Evolutionary conservation across 495 filamentous ascomycete species (phyloP).

Genomic region (Hypoxylon cercidicola): DNA sequence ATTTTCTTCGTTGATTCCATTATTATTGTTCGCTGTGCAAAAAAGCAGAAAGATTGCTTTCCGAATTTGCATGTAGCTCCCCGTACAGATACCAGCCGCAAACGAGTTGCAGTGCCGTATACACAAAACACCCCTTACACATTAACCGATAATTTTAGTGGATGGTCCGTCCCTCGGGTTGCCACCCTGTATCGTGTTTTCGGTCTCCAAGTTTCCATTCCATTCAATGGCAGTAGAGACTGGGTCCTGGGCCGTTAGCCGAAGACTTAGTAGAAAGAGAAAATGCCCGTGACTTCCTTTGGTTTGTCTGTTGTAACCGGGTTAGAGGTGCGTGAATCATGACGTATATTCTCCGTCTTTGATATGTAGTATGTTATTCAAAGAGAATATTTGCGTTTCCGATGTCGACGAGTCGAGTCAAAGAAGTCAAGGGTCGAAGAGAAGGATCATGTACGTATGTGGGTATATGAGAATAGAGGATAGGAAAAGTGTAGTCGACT

Average conservation of each 20-base stretch:
- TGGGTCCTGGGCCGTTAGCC: slow-evolving; percentile 22
- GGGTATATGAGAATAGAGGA: slow-evolving; percentile 37
- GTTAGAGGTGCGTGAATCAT: slow-evolving; percentile 15
- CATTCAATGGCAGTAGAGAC: slow-evolving; percentile 41
- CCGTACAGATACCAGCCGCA: slow-evolving; percentile 26
- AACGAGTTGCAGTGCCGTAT: slow-evolving; percentile 14
- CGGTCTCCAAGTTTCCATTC: slow-evolving; percentile 36
- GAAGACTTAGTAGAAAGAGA: slow-evolving; percentile 14
- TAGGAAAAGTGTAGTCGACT: slow-evolving; percentile 23
- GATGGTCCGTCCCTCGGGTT: background rate
- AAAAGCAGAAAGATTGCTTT: slow-evolving; percentile 20
- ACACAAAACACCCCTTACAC: slow-evolving; percentile 18
- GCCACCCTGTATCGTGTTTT: slow-evolving; percentile 7
- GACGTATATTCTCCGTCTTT: background rate
- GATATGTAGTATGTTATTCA: slow-evolving; percentile 18
- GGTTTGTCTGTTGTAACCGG: background rate
- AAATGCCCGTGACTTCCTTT: background rate
- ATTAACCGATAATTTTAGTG: slow-evolving; percentile 12
- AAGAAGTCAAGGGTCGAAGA: slow-evolving; percentile 28
- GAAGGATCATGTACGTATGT: slow-evolving; percentile 23
- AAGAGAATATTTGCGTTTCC: slow-evolving; percentile 16
- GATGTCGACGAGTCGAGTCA: slow-evolving; percentile 5
- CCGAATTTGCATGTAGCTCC: slow-evolving; percentile 16
- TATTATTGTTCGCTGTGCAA: slow-evolving; percentile 19
- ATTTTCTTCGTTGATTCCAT: slow-evolving; percentile 15